Conservation (phyloP, 2,329 filamentous ascomycete species). For the Colletotrichum nymphaeae region DNA sequence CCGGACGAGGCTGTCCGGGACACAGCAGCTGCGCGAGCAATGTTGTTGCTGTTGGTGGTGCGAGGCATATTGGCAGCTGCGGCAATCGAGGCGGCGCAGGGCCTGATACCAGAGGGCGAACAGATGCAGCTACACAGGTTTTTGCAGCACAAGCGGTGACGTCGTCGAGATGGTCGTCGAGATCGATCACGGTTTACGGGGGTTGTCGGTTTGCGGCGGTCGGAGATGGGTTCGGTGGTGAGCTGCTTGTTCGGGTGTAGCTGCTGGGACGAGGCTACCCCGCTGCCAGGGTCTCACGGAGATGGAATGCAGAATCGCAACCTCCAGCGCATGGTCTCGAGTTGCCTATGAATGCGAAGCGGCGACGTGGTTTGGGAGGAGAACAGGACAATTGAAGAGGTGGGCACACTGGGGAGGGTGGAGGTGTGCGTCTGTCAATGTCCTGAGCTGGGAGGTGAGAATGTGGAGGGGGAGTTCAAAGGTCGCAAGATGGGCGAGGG, state of each 20-base stretch:
- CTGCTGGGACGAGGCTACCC: slow-evolving; percentile 32
- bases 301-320: slow-evolving; percentile 34
- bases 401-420: neutral
- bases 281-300: slow-evolving; percentile 36
- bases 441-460: neutral
- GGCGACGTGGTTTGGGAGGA: neutral
- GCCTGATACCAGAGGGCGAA: neutral
- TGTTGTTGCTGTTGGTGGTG: slow-evolving; percentile 14
- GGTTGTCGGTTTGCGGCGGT: slow-evolving; percentile 21
- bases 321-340: slow-evolving; percentile 33
- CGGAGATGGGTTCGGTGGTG: slow-evolving; percentile 32
- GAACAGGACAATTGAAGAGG: neutral
- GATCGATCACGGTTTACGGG: neutral
- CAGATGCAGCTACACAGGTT: neutral
- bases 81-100: slow-evolving; percentile 4
- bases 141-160: slow-evolving; percentile 12
- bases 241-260: slow-evolving; percentile 32
- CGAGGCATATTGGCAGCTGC: slow-evolving; percentile 16
- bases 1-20: slow-evolving; percentile 49
- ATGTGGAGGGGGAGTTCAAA: neutral
- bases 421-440: neutral
- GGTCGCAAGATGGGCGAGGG: neutral
- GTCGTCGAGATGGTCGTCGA: slow-evolving; percentile 15
- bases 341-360: neutral
- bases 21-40: slow-evolving; percentile 15